Evolutionary conservation across 176 grass and related monocot genomes (phyloP), one percentile per base, ranked within the genome.

Genomic region (Thalia dealbata): DNA sequence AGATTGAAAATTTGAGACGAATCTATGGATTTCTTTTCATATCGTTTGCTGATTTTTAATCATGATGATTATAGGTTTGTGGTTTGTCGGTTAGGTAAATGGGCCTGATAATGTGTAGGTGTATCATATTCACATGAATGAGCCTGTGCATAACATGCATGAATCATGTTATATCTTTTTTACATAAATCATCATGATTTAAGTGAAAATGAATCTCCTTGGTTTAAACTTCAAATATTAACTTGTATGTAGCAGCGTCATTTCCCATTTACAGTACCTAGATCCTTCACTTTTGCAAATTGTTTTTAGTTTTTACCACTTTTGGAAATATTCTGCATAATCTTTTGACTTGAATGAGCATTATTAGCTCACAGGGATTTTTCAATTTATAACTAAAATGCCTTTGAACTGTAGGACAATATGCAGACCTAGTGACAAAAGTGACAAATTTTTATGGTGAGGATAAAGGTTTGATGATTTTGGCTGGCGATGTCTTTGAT

Each of bases 401-500:
- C 14, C 7, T 68, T 68, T 45, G 9, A 44, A 69, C 71, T 80
- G 19, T 70, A 99, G 83, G 90, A 48, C 78, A 93, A 75, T 91
- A 85, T 73, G 90, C 82, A 73, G 95, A 99, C 55, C 67, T 99
- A 59, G 81, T 93, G 25, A 76, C 90, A 52, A 84, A 81, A 76
- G 81, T 91, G 15, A 99, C 87, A 78, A 91, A 99, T 77, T 93
- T 99, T 75, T 66, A 87, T 72, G 81, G 79, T 19, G 95, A 93
- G 73, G 87, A 93, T 67, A 99, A 84, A 69, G 95, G 95, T 28
- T 86, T 86, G 35, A 88, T 99, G 85, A 83, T 91, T 85, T 91
- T 99, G 77, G 85, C 86, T 81, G 95, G 85, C 74, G 87, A 91
- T 86, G 87, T 99, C 82, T 99, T 99, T 61, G 77, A 99, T 81